Base-by-base conservation (phyloP, 2,329 filamentous ascomycete species). In the Elsinoe batatas region DNA sequence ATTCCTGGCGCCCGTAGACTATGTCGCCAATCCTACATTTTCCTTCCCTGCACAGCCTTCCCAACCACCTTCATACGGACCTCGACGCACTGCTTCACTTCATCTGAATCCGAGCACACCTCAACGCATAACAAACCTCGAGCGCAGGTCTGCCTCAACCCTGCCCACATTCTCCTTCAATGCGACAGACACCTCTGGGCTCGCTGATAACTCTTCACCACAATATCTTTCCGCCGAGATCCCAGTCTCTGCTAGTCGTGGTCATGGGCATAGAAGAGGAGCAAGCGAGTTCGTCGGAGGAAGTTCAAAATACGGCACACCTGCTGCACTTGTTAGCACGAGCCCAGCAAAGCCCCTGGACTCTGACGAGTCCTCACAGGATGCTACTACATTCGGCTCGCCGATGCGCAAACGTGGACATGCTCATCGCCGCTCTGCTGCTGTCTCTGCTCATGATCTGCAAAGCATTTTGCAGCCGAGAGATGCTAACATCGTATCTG, bases 221-320 rank as follows among this genome's bases (percentile, higher is more conserved):
- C 63, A 66, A 15, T 71, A 71, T 7, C 70, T 72, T 10, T 62
- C 64, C 12, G 58, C 65, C n/a, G 58, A 61, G 26, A 58, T 65
- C 10, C 69, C 71, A 3, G 64, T 66, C 12, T 72, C 73, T 26
- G 77, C 83, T 15, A 74, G 78, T 17, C 76, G 81, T 58, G 73
- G 79, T 20, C 72, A 73, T 32, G 82, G 84, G 18, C 87, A 90
- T 66, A 79, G 84, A 63, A 81, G 91, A 64, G 87, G 87, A 54
- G 86, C 83, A 26, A 95, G 90, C 67, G 90, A 95, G 67, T 90
- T 94, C 64, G 87, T 94, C 46, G 88, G 88, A 36, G 87, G 86
- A 6, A 85, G 85, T 62, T 72, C 72, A 42, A 71, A 74, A 63
- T 61, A 69, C 63, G 72, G 75, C 64, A 65, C 71, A 71, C 79